Evolutionary conservation across 805 yeast genomes (phyloP), one percentile per base, ranked within the genome.

Genomic region (Groenewaldozyma salmanticensis): DNA sequence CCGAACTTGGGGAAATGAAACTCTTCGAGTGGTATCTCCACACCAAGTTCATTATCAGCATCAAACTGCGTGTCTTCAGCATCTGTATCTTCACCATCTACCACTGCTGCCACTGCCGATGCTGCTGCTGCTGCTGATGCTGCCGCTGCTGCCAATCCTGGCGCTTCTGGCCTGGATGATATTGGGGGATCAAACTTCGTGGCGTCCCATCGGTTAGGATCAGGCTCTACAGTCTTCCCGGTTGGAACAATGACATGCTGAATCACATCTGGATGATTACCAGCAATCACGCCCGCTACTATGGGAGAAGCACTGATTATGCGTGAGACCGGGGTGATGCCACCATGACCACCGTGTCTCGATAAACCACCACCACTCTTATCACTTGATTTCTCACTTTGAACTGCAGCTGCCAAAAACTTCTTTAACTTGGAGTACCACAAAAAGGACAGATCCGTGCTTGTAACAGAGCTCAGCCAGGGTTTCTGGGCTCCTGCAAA

Each of bases 401-500:
- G n/a, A 3, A 19, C 27, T 13, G 39, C 33, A 5, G 33, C 29
- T 5, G 37, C 32, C 33, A 18, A 22, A 17, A 36, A 27, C 27
- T 29, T 39, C 1, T 38, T 34, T 21, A 43, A 47, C 18, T 45
- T 35, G 11, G 35, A 39, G 37, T 50, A 43, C 56, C 57, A 54
- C 38, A 38, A 38, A 17, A 20, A 22, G 19, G 40, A 39, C 44
- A 44, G 38, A n/a, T 42, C 46, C 16, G 33, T 37, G 29, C 35
- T 24, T 31, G 27, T 45, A 18, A 21, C 17, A 33, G 37, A 33
- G n/a, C 39, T 37, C 20, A 31, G 31, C 70, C 70, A 66, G 11
- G 70, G 70, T 50, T 66, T 66, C 21, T 37, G 33, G 9, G 52
- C 15, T 21, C 70, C 70, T 21, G 62, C 56, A 41, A 65, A 66